Evolutionary conservation across 345 rosid genomes (phyloP).

Genomic region (Erucastrum elatum): DNA sequence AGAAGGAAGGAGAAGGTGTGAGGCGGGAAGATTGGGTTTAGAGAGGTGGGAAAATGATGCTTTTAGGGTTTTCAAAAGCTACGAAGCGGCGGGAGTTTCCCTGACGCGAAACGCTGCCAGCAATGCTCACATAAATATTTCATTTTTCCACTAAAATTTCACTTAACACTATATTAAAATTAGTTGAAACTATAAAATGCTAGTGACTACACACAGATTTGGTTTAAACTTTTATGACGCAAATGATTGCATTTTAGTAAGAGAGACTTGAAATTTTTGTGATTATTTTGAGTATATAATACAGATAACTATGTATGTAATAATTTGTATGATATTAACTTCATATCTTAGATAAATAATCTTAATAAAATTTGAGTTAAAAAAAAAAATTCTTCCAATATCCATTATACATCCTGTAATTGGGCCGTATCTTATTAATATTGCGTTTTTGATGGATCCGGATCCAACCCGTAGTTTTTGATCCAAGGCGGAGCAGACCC

Average conservation of each 20-base stretch:
- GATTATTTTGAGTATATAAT: too few relatives aligned
- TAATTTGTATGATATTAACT: too few relatives aligned
- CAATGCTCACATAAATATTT: too few relatives aligned
- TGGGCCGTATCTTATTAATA: neutral
- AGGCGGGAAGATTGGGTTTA: constrained; percentile 43
- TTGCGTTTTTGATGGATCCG: neutral
- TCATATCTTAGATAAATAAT: too few relatives aligned
- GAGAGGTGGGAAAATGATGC: constrained; percentile 37
- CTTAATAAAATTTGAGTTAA: neutral
- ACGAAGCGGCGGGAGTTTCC: constrained; percentile 13
- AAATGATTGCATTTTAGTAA: too few relatives aligned
- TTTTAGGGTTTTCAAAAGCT: constrained; percentile 25
- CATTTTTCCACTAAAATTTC: too few relatives aligned
- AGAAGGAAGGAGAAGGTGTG: constrained; percentile 6
- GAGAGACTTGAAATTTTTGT: too few relatives aligned
- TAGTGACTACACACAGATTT: too few relatives aligned
- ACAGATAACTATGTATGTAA: too few relatives aligned
- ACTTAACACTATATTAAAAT: too few relatives aligned
- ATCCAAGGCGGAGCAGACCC: constrained; percentile 12
- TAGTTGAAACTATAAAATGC: too few relatives aligned
- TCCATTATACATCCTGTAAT: neutral
- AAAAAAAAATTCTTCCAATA: neutral
- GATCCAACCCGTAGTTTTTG: neutral
- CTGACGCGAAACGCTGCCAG: neutral
- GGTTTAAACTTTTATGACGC: too few relatives aligned